Evolutionary conservation across 352 stramenopile species (phyloP).

Genomic region (Phytophthora kernoviae): DNA sequence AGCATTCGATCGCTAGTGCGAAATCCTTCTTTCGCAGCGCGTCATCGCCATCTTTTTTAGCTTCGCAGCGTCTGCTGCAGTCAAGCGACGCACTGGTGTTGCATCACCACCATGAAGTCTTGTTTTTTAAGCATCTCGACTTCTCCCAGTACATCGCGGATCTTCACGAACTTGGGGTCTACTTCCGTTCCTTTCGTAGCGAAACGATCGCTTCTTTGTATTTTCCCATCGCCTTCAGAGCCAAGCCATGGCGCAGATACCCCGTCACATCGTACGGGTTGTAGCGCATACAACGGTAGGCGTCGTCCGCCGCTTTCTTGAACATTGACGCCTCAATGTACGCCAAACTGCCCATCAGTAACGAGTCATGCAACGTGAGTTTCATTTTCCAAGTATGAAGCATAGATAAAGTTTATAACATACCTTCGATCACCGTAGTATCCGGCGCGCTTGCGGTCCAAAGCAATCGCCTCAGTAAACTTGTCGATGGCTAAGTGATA

Average conservation of each 20-base stretch:
- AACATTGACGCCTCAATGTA: constrained; percentile 68
- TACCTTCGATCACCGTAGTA: constrained; percentile 94
- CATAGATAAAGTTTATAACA: constrained; percentile 1
- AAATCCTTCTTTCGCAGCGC: constrained; percentile 60
- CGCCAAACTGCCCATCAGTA: constrained; percentile 47
- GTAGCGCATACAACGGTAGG: constrained; percentile 89
- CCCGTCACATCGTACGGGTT: constrained; percentile 93
- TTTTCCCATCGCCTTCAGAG: constrained; percentile 83
- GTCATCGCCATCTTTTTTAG: constrained; percentile 52
- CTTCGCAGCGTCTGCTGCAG: constrained; percentile 32
- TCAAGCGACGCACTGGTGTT: constrained; percentile 24
- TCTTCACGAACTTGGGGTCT: constrained; percentile 71
- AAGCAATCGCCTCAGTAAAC: constrained; percentile 91
- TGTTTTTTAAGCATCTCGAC: constrained; percentile 41
- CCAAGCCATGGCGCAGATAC: constrained; percentile 93
- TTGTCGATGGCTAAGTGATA: constrained; percentile 91
- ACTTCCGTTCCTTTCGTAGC: constrained; percentile 71
- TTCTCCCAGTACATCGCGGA: constrained; percentile 60
- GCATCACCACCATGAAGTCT: constrained; percentile 19
- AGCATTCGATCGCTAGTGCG: constrained; percentile 45
- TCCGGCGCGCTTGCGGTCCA: constrained; percentile 87
- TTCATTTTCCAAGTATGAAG: background rate
- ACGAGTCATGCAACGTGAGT: constrained; percentile 2
- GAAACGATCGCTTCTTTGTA: constrained; percentile 74
- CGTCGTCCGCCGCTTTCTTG: constrained; percentile 90